Evolutionary conservation across 1,139 yeast genomes (phyloP), one percentile per base, ranked within the genome.

Genomic region (Pichia inconspicua): DNA sequence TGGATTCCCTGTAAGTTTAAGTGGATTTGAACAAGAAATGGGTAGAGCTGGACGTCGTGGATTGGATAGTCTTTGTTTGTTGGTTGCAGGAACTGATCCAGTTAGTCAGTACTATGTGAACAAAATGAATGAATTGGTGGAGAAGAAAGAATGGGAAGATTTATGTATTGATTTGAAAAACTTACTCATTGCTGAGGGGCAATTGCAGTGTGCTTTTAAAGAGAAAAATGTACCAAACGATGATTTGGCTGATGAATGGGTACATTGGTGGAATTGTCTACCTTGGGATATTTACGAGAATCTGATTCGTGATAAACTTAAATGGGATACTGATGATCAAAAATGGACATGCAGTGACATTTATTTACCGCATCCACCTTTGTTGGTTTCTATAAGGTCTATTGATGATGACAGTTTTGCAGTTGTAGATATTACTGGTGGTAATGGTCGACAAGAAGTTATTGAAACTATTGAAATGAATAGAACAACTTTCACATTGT

Each of bases 41-140:
- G 99, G 98, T 36, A 74, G 98, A 58, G 97, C 96, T 0, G 98
- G 98, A 14, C 71, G 97, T 62, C 78, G 96, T 50, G 76, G 77
- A 44, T 74, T 74, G 45, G 83, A 82, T 50, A 84, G 97, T 15
- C 66, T 92, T 59, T 92, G 96, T 0, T 67, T 92, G 5, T 80
- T 85, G 49, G 86, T 94, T 14, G 94, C 92, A 0, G 86, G 95
- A 27, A 80, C 82, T 14, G 83, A 84, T 9, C 96, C 97, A 0
- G 77, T 88, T 1, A 96, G 92, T 64, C 95, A 88, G 59, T 82
- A 84, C 59, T 92, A 84, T 61, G 78, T 88, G 66, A 72, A 73
- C 7, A 78, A 88, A 59, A 86, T 95, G 0, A 75, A 74, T 12
- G 78, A 79, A 44, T 63, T 92, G n/a, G 64, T 82, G 7, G 51